Evolutionary conservation across 176 grass and related monocot genomes (phyloP).

Genomic region (Poa pratensis): DNA sequence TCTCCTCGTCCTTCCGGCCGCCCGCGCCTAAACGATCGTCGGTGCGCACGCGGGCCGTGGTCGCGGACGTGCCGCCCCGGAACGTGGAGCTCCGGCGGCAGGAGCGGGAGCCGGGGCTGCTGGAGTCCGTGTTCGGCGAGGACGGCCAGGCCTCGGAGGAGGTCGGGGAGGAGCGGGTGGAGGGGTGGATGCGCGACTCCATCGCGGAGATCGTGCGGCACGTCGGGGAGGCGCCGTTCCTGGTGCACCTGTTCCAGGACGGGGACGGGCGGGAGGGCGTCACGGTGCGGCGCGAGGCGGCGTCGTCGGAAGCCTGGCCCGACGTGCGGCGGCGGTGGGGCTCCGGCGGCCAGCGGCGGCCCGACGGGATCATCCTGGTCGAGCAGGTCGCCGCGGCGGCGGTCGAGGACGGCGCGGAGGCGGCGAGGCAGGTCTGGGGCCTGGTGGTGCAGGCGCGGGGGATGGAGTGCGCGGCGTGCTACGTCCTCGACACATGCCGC

Average conservation of each 20-base stretch:
- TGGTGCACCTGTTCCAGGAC: conserved; percentile 60
- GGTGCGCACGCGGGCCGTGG: conserved; percentile 29
- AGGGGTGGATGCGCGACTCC: conserved; percentile 50
- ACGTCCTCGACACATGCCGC: conserved; percentile 78
- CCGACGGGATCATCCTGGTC: conserved; percentile 84
- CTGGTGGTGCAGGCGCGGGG: conserved; percentile 64
- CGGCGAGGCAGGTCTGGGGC: conserved; percentile 46
- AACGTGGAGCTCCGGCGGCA: conserved; percentile 29
- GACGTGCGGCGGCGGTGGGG: conserved; percentile 64
- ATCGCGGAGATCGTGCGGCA: conserved; percentile 64
- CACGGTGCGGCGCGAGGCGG: conserved; percentile 63
- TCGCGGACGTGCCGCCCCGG: conserved; percentile 33
- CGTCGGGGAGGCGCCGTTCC: conserved; percentile 60
- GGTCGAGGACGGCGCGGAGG: conserved; percentile 28
- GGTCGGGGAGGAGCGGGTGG: conserved; percentile 41
- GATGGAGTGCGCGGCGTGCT: conserved; percentile 59
- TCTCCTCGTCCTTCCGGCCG: not conserved
- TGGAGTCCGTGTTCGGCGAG: not conserved
- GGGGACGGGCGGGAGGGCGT: conserved; percentile 43
- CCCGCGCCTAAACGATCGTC: not conserved
- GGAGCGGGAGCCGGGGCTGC: not conserved
- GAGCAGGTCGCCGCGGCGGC: conserved; percentile 52
- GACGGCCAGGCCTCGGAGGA: not conserved
- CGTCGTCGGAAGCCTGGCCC: conserved; percentile 60
- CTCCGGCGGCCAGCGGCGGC: conserved; percentile 40